Evolutionary conservation across 2,329 filamentous ascomycete genomes (phyloP).

Genomic region (Cladophialophora chaetospira): DNA sequence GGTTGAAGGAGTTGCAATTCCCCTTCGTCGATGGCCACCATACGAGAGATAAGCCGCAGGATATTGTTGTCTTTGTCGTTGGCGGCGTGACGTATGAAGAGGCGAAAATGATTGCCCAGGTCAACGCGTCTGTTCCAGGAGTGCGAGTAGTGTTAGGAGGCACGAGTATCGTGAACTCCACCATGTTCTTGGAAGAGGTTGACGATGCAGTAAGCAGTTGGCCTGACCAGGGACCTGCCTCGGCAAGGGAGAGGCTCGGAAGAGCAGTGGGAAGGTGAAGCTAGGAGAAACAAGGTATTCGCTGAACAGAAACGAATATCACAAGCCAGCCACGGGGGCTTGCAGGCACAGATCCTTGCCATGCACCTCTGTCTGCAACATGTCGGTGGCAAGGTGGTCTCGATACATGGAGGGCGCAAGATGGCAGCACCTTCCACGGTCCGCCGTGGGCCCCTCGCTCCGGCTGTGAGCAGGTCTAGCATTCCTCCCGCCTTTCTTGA

Average conservation of each 20-base stretch:
- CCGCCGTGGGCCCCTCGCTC: too few relatives aligned
- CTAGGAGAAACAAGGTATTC: too few relatives aligned
- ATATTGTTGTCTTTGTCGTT: conserved; percentile 91
- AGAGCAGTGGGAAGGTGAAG: conserved; percentile 40
- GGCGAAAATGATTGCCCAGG: conserved; percentile 90
- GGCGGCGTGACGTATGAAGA: conserved; percentile 96
- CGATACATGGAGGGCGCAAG: too few relatives aligned
- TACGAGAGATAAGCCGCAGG: conserved; percentile 93
- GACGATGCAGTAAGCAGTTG: conserved; percentile 84
- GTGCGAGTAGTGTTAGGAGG: conserved; percentile 87
- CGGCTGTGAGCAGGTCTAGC: too few relatives aligned
- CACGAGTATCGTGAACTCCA: conserved; percentile 84
- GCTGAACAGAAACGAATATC: too few relatives aligned
- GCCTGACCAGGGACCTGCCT: conserved; percentile 69
- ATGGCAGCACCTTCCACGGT: too few relatives aligned
- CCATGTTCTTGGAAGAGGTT: conserved; percentile 85
- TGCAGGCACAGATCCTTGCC: too few relatives aligned
- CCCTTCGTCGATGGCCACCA: conserved; percentile 88
- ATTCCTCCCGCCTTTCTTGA: too few relatives aligned
- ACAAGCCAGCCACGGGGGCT: too few relatives aligned
- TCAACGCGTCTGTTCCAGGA: conserved; percentile 88
- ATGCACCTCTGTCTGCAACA: too few relatives aligned
- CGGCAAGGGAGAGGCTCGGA: conserved; percentile 63
- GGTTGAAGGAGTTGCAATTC: conserved; percentile 81
- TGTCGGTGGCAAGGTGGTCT: too few relatives aligned